These are phyloP conservation scores for Colletotrichum chlorophyti DNA, from an alignment of 2,329 filamentous ascomycete species.

Conservation along the genomic window DNA sequence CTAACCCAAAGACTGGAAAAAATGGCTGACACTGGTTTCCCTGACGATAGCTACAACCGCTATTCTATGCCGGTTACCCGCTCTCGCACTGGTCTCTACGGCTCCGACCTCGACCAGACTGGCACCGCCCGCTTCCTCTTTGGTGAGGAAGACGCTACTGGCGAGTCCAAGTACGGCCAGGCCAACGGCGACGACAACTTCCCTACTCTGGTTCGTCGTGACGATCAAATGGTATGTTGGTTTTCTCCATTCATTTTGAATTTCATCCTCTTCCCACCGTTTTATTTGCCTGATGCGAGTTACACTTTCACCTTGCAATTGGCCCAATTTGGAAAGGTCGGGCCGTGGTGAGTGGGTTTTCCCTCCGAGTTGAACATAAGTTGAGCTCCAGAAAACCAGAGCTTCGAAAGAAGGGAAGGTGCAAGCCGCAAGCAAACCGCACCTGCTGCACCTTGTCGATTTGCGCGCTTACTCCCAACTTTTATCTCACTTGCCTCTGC, in stretches of 20 bases:
- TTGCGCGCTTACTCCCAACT: no score
- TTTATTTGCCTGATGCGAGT: not conserved
- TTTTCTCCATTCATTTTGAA: not conserved
- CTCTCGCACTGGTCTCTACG: conserved; percentile 71
- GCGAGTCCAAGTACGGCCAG: conserved; percentile 73
- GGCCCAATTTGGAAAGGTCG: no score
- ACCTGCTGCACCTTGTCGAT: not conserved
- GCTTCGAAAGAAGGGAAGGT: not conserved
- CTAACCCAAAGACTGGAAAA: conserved; percentile 1
- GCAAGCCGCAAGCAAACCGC: conserved; percentile 6
- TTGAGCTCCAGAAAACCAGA: not conserved
- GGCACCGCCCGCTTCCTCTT: conserved; percentile 89
- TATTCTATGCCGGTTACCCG: conserved; percentile 92
- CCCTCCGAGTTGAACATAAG: no score
- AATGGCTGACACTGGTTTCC: conserved; percentile 27
- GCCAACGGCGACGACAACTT: conserved; percentile 84
- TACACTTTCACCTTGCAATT: not conserved
- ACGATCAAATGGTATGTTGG: conserved; percentile 60
- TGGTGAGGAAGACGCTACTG: conserved; percentile 75
- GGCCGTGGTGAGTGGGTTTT: no score
- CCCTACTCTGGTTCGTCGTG: conserved; percentile 78
- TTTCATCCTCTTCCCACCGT: not conserved
- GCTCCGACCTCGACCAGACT: conserved; percentile 78
- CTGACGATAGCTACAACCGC: conserved; percentile 72
- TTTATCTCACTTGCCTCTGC: no score